Conservation (phyloP, 2,329 filamentous ascomycete genomes). For the Paecilomyces sp. region DNA sequence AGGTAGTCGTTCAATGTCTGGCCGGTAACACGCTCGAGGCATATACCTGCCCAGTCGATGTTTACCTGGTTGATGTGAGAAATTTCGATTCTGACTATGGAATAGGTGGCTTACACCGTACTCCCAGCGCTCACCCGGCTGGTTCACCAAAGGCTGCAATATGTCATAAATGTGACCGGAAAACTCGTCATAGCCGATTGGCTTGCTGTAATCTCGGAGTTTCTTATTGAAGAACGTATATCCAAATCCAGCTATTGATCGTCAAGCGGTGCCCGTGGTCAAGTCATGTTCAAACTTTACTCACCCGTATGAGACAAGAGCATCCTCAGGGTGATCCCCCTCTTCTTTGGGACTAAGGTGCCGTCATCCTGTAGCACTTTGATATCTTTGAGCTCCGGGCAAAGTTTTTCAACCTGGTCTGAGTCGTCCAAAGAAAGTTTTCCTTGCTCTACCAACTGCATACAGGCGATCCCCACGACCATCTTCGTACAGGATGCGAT, state of each 20-base stretch:
- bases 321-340: slow-evolving; percentile 51
- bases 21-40: slow-evolving; percentile 41
- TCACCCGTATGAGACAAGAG: slow-evolving; percentile 43
- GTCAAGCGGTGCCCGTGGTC: neutral
- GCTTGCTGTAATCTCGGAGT: slow-evolving; percentile 42
- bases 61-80: slow-evolving; percentile 29
- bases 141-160: slow-evolving; percentile 50
- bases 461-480: slow-evolving; percentile 36
- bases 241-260: slow-evolving; percentile 45
- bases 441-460: slow-evolving; percentile 42
- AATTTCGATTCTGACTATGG: neutral
- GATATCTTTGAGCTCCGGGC: slow-evolving; percentile 37
- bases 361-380: slow-evolving; percentile 34
- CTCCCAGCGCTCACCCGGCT: slow-evolving; percentile 56
- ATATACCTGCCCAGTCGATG: slow-evolving; percentile 50
- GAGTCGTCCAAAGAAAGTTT: slow-evolving; percentile 35
- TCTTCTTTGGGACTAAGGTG: slow-evolving; percentile 35
- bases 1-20: slow-evolving; percentile 44
- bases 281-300: neutral
- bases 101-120: slow-evolving; percentile 44
- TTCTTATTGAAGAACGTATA: slow-evolving; percentile 50
- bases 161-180: slow-evolving; percentile 48
- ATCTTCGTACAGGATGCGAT: slow-evolving; percentile 48
- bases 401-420: slow-evolving; percentile 30
- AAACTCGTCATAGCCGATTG: slow-evolving; percentile 52